Evolutionary conservation across 495 filamentous ascomycete species (phyloP).

Genomic region (Aspergillus haitiensis): DNA sequence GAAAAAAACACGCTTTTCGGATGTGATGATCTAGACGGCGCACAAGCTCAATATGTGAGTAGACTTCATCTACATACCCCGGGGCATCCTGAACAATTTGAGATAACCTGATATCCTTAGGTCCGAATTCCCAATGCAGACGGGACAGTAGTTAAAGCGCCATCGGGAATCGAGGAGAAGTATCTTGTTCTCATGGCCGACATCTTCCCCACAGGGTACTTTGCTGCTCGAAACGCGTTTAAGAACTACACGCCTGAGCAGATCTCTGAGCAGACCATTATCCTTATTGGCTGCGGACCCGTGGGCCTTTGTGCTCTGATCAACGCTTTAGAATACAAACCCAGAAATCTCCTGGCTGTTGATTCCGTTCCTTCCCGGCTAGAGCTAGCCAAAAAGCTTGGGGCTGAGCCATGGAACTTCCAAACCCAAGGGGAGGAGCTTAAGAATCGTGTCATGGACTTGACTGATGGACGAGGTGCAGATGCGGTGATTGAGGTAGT

Average conservation of each 20-base stretch:
- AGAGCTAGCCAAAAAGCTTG: constrained; percentile 71
- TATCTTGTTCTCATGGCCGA: constrained; percentile 69
- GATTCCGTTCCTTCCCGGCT: constrained; percentile 80
- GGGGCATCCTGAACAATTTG: background rate
- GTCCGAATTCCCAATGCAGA: constrained; percentile 84
- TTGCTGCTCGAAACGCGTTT: constrained; percentile 84
- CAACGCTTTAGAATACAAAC: constrained; percentile 75
- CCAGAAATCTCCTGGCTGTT: constrained; percentile 80
- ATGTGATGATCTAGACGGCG: constrained; percentile 71
- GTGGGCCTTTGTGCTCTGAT: constrained; percentile 87
- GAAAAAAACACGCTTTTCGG: constrained; percentile 75
- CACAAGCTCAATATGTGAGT: constrained; percentile 79
- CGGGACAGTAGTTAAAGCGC: constrained; percentile 74
- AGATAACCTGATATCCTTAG: constrained; percentile 27
- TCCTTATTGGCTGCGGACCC: constrained; percentile 86
- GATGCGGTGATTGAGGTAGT: constrained; percentile 94
- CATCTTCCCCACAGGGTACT: constrained; percentile 80
- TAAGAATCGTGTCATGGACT: constrained; percentile 67
- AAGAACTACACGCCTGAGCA: constrained; percentile 60
- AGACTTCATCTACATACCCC: background rate
- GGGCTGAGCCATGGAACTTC: constrained; percentile 87
- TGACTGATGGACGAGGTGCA: constrained; percentile 80
- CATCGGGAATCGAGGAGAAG: constrained; percentile 71
- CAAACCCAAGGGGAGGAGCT: constrained; percentile 65
- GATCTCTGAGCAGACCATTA: constrained; percentile 68